Evolutionary conservation across 2,329 filamentous ascomycete genomes (phyloP), one percentile per base, ranked within the genome.

Genomic region (Coniochaeta sp.): DNA sequence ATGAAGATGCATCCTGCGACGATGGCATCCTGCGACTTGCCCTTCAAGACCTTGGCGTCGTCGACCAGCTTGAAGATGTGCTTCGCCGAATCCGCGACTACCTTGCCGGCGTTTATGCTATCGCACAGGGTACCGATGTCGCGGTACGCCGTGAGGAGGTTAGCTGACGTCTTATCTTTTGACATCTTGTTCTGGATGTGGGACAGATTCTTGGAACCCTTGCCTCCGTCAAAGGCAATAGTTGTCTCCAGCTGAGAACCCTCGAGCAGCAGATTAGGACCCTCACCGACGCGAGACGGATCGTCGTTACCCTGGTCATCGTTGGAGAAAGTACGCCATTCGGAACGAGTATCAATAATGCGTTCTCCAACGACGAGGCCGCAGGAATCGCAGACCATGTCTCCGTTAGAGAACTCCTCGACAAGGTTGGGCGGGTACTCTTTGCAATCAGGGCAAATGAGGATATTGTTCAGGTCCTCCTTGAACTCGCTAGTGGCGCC

Each of bases 311-410:
- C 91, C 74, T 96, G 91, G 72, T 99, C 96, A 71, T 99, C 95
- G 72, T 98, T 98, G 71, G 93, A 92, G 77, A 99, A 99, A 0
- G 95, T 99, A 72, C 95, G 91, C 95, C 95, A 99, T 78, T 99
- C 95, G 56, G 92, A 96, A 64, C 96, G 89, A 63, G 91, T 96
- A 72, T 99, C 96, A 70, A 99, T 93, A 72, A 95, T 92, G 66
- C 91, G 89, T 70, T 93, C 90, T 62, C 90, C 89, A 33, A 99
- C 84, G 6, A 99, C 95, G 36, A 97, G 81, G 40, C 95, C 95
- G 70, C 95, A 99, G 63, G 89, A 91, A 61, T 84, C 89, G 72
- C 95, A 99, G 60, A 99, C 91, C 72, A 96, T 90, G 74, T 99
- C 95, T 65, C 91, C 91, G 38, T 88, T 90, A 6, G 92, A 92